Evolutionary conservation across 306 rosid genomes (phyloP).

Genomic region (Begonia peltatifolia): DNA sequence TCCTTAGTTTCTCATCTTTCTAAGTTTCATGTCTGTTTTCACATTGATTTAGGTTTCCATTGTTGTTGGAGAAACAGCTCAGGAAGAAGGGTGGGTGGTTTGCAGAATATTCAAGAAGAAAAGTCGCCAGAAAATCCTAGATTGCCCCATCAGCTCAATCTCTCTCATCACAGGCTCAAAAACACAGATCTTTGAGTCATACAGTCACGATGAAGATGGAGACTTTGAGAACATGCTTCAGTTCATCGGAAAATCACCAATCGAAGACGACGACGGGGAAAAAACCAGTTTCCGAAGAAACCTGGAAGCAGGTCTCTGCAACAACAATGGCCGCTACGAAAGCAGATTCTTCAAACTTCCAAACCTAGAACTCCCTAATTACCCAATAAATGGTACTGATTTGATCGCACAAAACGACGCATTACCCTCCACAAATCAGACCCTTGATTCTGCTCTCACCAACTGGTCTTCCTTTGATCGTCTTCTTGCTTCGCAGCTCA

Average conservation of each 20-base stretch:
- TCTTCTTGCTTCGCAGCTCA: slow-evolving; percentile 39
- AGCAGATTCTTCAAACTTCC: slow-evolving; percentile 43
- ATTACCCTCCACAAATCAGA: slow-evolving; percentile 8
- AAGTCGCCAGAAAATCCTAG: slow-evolving; percentile 47
- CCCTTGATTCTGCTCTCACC: slow-evolving; percentile 14
- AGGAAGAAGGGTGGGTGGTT: slow-evolving; percentile 62
- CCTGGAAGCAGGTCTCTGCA: too few relatives aligned
- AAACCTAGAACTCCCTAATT: slow-evolving; percentile 37
- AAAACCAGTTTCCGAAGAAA: too few relatives aligned
- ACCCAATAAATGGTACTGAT: slow-evolving; percentile 9
- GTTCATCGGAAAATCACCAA: too few relatives aligned
- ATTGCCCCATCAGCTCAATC: slow-evolving; percentile 22
- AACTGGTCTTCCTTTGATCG: slow-evolving; percentile 44
- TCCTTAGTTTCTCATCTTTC: too few relatives aligned
- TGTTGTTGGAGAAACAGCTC: slow-evolving; percentile 37
- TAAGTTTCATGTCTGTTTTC: neutral
- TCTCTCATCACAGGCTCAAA: slow-evolving; percentile 11
- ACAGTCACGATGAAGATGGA: slow-evolving; percentile 28
- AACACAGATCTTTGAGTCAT: slow-evolving; percentile 21
- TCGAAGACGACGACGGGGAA: too few relatives aligned
- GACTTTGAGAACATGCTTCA: slow-evolving; percentile 35
- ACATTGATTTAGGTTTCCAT: slow-evolving; percentile 25
- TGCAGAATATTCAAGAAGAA: slow-evolving; percentile 63
- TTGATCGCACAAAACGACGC: slow-evolving; percentile 15
- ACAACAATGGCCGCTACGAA: neutral